These are phyloP conservation scores for Populus hybrid DNA, from an alignment of 441 rosid genomes.

Conservation along the genomic window DNA sequence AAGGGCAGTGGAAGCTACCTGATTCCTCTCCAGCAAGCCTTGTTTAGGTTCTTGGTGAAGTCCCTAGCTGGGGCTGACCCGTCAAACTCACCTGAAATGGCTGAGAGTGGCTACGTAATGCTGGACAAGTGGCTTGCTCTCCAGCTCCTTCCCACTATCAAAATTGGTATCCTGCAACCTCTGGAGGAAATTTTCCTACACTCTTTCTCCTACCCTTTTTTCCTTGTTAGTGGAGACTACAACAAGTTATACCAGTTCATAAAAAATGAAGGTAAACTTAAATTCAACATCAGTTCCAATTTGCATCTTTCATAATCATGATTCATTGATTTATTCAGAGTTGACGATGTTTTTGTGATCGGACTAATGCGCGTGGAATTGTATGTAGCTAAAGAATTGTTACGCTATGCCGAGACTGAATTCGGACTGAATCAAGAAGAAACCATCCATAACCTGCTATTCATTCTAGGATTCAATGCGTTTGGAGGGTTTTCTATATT, in stretches of 20 bases:
- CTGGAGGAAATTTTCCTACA: constrained; percentile 74
- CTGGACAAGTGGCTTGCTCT: constrained; percentile 62
- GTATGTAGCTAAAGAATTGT: constrained; percentile 41
- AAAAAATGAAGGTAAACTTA: constrained; percentile 33
- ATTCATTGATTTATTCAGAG: neutral
- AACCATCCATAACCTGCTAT: constrained; percentile 60
- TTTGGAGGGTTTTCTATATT: constrained; percentile 79
- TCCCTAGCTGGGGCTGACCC: constrained; percentile 64
- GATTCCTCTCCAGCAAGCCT: constrained; percentile 44
- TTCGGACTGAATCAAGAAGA: constrained; percentile 64
- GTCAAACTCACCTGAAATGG: constrained; percentile 38
- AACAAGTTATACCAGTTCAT: constrained; percentile 51
- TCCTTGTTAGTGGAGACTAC: constrained; percentile 54
- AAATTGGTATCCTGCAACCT: constrained; percentile 50
- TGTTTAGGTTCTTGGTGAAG: constrained; percentile 59
- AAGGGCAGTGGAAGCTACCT: constrained; percentile 38
- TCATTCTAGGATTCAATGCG: constrained; percentile 69
- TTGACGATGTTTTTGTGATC: neutral
- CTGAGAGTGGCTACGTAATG: constrained; percentile 44
- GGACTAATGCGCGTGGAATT: neutral
- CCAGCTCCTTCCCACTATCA: constrained; percentile 56
- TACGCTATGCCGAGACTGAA: constrained; percentile 48
- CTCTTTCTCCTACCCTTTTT: constrained; percentile 67
- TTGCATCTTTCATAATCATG: neutral
- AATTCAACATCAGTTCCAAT: neutral